Evolutionary conservation across 2,329 filamentous ascomycete species (phyloP).

Genomic region (Colletotrichum sp.): DNA sequence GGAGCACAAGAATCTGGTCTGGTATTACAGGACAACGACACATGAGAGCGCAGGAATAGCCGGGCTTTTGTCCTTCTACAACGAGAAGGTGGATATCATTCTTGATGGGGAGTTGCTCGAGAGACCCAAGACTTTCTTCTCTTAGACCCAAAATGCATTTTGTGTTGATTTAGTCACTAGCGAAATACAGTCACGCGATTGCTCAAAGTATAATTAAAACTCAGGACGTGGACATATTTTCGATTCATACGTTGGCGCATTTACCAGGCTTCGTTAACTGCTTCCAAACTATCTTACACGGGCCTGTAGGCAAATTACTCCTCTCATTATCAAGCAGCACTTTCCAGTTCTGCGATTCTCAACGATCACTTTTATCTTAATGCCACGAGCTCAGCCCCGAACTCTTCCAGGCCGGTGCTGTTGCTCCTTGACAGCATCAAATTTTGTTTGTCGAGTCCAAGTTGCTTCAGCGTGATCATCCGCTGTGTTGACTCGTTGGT

Average conservation of each 20-base stretch:
- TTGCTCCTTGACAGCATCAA: neutral
- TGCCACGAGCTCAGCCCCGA: neutral
- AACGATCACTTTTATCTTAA: fast-evolving
- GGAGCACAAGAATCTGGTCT: slow-evolving; percentile 57
- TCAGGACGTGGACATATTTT: neutral
- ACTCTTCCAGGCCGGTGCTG: neutral
- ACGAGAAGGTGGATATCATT: slow-evolving; percentile 70
- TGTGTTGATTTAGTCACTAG: neutral
- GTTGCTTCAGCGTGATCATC: fast-evolving
- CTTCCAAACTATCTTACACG: neutral
- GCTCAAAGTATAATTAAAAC: fast-evolving
- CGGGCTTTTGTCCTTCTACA: slow-evolving; percentile 68
- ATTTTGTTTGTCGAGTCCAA: neutral
- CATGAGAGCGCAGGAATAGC: slow-evolving; percentile 60
- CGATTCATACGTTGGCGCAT: neutral
- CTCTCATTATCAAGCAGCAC: neutral
- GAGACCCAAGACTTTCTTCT: slow-evolving; percentile 32
- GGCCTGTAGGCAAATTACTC: neutral
- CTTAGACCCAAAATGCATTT: neutral
- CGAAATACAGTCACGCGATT: neutral
- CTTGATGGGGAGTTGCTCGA: slow-evolving; percentile 52
- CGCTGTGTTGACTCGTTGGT: neutral
- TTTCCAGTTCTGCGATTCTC: neutral
- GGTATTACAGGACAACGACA: slow-evolving; percentile 67
- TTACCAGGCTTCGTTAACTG: neutral